A percentile compares a stretch with the other conserved stretches of the same genome.
phyloP scores from a whole-genome alignment of 108 stramenopile genomes.

The Discostella stelligeroides region DNA sequence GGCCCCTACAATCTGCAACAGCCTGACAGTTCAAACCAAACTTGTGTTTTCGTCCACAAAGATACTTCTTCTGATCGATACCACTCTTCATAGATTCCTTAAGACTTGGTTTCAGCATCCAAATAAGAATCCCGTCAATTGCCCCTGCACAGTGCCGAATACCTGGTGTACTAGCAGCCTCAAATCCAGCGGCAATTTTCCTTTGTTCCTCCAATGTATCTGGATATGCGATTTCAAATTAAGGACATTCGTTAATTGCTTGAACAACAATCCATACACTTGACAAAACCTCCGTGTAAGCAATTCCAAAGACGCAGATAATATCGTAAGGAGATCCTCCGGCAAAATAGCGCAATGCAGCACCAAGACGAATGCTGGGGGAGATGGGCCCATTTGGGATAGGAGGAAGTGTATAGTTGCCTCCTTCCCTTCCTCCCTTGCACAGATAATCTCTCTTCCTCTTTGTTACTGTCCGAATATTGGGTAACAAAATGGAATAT shows the following conservation, averaged over 20 bases:
- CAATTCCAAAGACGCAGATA: not conserved
- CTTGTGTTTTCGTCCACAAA: too few species aligned
- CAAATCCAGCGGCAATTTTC: too few species aligned
- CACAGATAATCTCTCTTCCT: too few species aligned
- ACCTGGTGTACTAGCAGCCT: too few species aligned
- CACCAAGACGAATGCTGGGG: not conserved
- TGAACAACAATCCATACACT: too few species aligned
- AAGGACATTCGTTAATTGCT: not conserved
- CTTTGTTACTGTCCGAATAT: not conserved
- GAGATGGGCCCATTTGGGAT: slow-evolving; percentile 10
- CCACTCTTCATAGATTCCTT: not conserved
- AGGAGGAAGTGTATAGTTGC: slow-evolving; percentile 7
- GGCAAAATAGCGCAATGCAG: slow-evolving; percentile 2
- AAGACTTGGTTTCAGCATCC: too few species aligned
- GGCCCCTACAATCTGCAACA: slow-evolving; percentile 1
- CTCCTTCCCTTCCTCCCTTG: slow-evolving; percentile 7
- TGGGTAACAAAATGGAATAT: not conserved
- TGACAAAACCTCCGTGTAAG: slow-evolving; percentile 4
- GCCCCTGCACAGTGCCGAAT: not conserved
- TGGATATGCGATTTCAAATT: not conserved
- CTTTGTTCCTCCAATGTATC: not conserved
- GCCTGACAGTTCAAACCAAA: too few species aligned
- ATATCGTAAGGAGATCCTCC: too few species aligned
- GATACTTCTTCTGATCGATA: not conserved
- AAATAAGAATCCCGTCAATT: too few species aligned